Base-by-base conservation (phyloP, 352 stramenopile species). In the Phytopythium oedochilum region DNA sequence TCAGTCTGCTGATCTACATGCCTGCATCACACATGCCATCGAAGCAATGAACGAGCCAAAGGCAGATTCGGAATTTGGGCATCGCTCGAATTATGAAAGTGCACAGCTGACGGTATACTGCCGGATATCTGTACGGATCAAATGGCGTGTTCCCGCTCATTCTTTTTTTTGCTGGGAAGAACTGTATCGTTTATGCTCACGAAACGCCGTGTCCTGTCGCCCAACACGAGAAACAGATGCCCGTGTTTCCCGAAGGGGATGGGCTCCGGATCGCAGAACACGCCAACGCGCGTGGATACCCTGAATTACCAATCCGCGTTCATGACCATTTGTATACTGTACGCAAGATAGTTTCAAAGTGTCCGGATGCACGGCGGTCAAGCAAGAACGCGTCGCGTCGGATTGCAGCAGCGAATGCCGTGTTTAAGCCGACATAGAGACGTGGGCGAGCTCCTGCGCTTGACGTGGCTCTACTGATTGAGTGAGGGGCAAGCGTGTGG, bases 151-250 rank as follows among this genome's bases (percentile, higher is more conserved):
- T 46, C 9, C 12, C 40, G 10, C 22, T 20, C n/a, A 29, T 29
- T 29, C 10, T 46, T 44, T 43, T 44, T 26, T 22, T 12, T 35
- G 43, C 20, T 49, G 43, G 23, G 20, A 47, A 34, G 28, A 23
- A 17, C 14, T 25, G 44, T 9, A 34, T 9, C 29, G 46, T 39
- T 28, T 53, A 1, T 53, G 46, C 4, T 3, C 18, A 20, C 31
- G 5, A 17, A n/a, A 25, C 9, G 46, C 3, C 47, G 18, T 18
- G 42, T 17, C 47, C 47, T 53, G 47, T 53, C 48, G 48, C 48
- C 46, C 31, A 54, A 54, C 48, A 54, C 48, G 44, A 50, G 26
- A 23, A 35, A 32, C 44, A 50, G 44, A 50, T 50, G 44, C 42
- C 40, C 44, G 48, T 54, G 48, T 54, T 45, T 34, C 8, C 12